Base-by-base conservation (phyloP, 306 rosid genomes). In the Psophocarpus tetragonolobus region DNA sequence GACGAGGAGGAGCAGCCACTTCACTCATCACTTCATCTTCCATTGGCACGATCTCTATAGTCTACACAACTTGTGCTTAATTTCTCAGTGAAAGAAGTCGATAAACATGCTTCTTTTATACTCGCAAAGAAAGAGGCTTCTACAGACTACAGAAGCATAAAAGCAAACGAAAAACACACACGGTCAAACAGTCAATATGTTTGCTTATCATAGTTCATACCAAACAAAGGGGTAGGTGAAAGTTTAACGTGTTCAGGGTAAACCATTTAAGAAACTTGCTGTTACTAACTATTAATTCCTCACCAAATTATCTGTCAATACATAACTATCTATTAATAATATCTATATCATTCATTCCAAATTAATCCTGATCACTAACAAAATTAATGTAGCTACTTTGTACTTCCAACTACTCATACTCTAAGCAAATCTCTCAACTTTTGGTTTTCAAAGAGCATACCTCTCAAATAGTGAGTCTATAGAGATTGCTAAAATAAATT, bases 1-100 rank as follows among this genome's bases (percentile, higher is more conserved):
- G 87, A 68, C 84, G 93, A 66, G 89, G 53, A 15, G 93, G 88
- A 87, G 39, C 75, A 64, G 87, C 56, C 21, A 66, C 85, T 33
- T 84, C 91, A 47, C 60, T 84, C 47, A 47, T 75, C 68, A 30
- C 72, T 53, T 80, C 91, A 47, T 83, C 89, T 20, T 84, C 78
- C 82, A 82, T 85, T 53, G 17, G 35, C 71, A 18, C 21, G 21
- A 29, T 15, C 41, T 6, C 23, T 15, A 60, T 1, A 29, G 23
- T 21, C 71, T 21, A 51, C 2, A 3, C 2, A 35, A 23, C 6
- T 26, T 53, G 12, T 64, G 7, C 30, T 75, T 5, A 32, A 47
- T 79, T 44, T 71, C 10, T 51, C 3, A 8, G 74, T 51, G 51
- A n/a, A 56, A 42, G 3, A 54, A 15, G 71, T 41, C 30, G 48